Percentiles rank a stretch among this genome's conserved stretches.
These are phyloP conservation scores for Trichoderma gracile DNA, from an alignment of 2,329 filamentous ascomycete species.

Conservation along the genomic window DNA sequence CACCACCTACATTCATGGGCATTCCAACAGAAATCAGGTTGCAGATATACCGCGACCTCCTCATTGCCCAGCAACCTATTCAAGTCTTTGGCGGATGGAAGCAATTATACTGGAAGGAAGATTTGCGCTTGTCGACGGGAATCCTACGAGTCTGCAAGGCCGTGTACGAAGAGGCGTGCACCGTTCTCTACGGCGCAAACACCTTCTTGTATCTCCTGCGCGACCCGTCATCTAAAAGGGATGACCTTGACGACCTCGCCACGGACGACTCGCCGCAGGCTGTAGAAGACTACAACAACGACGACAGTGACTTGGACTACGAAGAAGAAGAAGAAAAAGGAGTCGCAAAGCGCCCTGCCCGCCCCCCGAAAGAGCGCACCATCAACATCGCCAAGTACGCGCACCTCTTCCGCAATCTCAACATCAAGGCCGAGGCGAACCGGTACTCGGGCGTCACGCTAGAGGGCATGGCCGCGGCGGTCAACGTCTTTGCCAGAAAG, in stretches of 20 bases:
- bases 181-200: slow-evolving; percentile 51
- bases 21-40: slow-evolving; percentile 38
- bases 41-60: slow-evolving; percentile 37
- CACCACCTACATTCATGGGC: slow-evolving; percentile 21
- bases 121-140: slow-evolving; percentile 36
- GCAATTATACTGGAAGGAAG: slow-evolving; percentile 36
- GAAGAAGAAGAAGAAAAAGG: slow-evolving; percentile 30
- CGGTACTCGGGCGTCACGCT: slow-evolving; percentile 36
- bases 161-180: slow-evolving; percentile 42
- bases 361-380: neutral
- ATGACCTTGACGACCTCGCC: slow-evolving; percentile 26
- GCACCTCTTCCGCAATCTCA: slow-evolving; percentile 44
- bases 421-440: slow-evolving; percentile 47
- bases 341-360: neutral
- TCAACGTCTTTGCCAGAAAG: slow-evolving; percentile 40
- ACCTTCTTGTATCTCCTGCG: slow-evolving; percentile 50
- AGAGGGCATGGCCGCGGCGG: slow-evolving; percentile 39
- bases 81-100: slow-evolving; percentile 40
- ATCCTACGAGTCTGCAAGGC: slow-evolving; percentile 43
- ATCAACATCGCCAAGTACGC: slow-evolving; percentile 42
- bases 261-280: slow-evolving; percentile 20
- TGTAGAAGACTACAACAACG: neutral
- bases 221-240: slow-evolving; percentile 35
- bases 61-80: slow-evolving; percentile 38
- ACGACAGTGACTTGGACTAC: slow-evolving; percentile 27